Evolutionary conservation across 257 asterid genomes (phyloP).

Genomic region (Solanum rostratum): DNA sequence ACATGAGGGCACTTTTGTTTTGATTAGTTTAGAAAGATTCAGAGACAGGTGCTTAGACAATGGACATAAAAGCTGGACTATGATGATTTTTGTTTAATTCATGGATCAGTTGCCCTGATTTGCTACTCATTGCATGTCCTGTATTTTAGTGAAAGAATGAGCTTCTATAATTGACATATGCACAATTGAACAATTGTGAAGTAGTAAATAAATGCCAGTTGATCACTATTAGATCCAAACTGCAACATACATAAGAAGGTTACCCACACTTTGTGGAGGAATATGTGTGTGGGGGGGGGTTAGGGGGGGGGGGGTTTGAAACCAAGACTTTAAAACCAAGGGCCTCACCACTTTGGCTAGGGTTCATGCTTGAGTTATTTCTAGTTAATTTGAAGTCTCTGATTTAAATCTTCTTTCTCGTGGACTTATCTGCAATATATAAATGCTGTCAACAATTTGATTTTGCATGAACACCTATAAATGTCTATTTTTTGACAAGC

Average conservation of each 20-base stretch:
- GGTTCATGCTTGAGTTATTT: not conserved
- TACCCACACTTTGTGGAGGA: not conserved
- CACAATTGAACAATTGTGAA: not conserved
- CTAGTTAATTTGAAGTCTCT: not conserved
- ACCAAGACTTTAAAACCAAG: not conserved
- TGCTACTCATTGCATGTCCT: not conserved
- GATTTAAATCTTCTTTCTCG: not conserved
- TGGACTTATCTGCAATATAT: not conserved
- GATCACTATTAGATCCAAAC: not conserved
- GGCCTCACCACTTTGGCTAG: not conserved
- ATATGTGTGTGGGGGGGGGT: not conserved
- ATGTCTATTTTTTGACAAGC: not conserved
- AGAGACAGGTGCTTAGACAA: not conserved
- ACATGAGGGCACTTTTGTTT: not conserved
- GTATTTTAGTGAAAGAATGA: not conserved
- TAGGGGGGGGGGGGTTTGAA: not conserved
- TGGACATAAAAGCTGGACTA: not conserved
- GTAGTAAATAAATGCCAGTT: not conserved
- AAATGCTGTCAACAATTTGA: not conserved
- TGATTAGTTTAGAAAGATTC: not conserved
- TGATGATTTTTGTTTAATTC: not conserved
- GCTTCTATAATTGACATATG: not conserved
- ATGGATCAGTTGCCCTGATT: not conserved
- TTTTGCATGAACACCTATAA: not conserved
- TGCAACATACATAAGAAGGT: not conserved